Percentiles rank a stretch among this genome's conserved stretches.
Conservation (phyloP, 176 grass and related monocot genomes). For the Phoenix roebelenii region DNA sequence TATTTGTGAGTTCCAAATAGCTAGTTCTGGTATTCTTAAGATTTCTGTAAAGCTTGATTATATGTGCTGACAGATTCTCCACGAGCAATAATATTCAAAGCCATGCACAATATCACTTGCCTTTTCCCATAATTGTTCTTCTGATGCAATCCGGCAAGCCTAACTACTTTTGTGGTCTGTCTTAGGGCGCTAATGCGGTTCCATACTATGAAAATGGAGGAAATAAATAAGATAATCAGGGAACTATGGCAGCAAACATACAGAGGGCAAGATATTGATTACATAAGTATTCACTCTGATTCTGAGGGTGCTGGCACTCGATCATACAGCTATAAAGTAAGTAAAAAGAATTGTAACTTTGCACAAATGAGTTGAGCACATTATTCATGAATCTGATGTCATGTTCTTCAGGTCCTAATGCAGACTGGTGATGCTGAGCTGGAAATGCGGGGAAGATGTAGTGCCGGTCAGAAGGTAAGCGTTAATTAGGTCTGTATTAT, state of each 20-base stretch:
- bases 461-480: constrained; percentile 95
- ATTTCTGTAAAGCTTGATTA: too few relatives aligned
- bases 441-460: constrained; percentile 95
- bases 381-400: not conserved
- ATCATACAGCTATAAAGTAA: constrained; percentile 90
- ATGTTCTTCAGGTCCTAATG: constrained; percentile 73
- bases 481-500: not conserved
- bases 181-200: constrained; percentile 88
- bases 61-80: too few relatives aligned
- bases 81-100: too few relatives aligned
- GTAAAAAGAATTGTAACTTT: constrained; percentile 7
- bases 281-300: constrained; percentile 88
- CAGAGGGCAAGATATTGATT: constrained; percentile 95
- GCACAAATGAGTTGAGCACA: too few relatives aligned
- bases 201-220: constrained; percentile 98
- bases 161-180: not conserved
- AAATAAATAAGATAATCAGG: constrained; percentile 99
- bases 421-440: constrained; percentile 92
- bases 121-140: too few relatives aligned
- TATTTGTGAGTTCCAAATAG: too few relatives aligned
- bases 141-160: not conserved
- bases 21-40: too few relatives aligned
- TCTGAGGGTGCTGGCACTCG: constrained; percentile 82
- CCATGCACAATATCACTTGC: too few relatives aligned
- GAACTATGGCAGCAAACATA: constrained; percentile 99